Evolutionary conservation across 768 basidiomycete genomes (phyloP).

Genomic region (Naganishia onofrii): DNA sequence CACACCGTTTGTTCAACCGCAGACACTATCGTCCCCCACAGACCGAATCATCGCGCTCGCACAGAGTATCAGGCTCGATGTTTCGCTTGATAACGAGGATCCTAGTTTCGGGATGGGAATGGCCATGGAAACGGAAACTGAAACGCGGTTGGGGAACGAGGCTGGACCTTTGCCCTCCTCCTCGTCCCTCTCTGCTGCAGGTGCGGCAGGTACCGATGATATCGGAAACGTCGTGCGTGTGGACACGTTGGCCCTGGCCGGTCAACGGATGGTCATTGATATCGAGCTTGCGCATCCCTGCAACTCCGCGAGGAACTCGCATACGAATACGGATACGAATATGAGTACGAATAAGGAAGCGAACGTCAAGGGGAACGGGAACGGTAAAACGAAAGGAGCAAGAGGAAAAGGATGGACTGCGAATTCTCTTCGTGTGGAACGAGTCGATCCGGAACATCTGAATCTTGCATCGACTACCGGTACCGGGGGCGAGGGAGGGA

Average conservation of each 20-base stretch:
- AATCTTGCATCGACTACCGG: not conserved
- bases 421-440: slow-evolving; percentile 5
- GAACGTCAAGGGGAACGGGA: too few species aligned
- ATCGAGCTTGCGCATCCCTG: slow-evolving; percentile 8
- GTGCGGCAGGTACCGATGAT: not conserved
- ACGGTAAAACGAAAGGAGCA: not conserved
- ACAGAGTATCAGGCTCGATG: slow-evolving; percentile 14
- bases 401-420: not conserved
- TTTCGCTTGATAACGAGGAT: slow-evolving; percentile 12
- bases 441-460: slow-evolving; percentile 22
- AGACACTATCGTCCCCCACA: slow-evolving; percentile 11
- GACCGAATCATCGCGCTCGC: slow-evolving; percentile 11
- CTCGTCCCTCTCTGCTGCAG: not conserved
- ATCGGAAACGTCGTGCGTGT: not conserved
- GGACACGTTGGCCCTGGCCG: slow-evolving; percentile 18
- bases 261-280: slow-evolving; percentile 14
- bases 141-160: not conserved
- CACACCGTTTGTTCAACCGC: slow-evolving; percentile 13
- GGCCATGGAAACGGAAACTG: not conserved
- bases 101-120: slow-evolving; percentile 16
- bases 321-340: too few species aligned
- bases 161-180: too few species aligned
- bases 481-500: not conserved
- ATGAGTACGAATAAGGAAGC: too few species aligned
- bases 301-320: too few species aligned